phyloP scores from a whole-genome alignment of 2,329 filamentous ascomycete species.

The Trichoderma sp. region DNA sequence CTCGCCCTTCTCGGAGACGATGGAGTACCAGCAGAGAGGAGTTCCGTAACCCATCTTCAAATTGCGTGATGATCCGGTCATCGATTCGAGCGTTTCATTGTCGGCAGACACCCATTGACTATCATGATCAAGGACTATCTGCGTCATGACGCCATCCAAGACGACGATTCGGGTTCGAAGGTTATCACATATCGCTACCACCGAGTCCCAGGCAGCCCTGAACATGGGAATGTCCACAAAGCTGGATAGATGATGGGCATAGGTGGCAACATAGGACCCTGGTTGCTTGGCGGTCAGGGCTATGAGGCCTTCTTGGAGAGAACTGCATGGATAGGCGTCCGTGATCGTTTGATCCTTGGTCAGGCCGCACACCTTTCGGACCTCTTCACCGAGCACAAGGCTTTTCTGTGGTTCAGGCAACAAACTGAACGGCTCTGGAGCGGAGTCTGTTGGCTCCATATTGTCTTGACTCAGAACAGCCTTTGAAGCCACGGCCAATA shows the following conservation, averaged over 20 bases:
- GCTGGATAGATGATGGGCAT: constrained; percentile 4
- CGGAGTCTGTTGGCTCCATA: neutral
- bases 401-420: neutral
- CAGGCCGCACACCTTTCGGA: neutral
- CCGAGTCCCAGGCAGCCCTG: constrained; percentile 29
- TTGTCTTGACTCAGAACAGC: neutral
- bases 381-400: neutral
- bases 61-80: neutral
- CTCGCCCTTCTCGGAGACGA: constrained; percentile 3
- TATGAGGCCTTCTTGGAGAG: constrained; percentile 31
- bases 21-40: constrained; percentile 8
- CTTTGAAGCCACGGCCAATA: constrained; percentile 9
- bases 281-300: constrained; percentile 27
- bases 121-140: constrained; percentile 13
- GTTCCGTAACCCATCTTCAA: constrained; percentile 16
- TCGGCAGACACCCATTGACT: constrained; percentile 1
- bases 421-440: constrained; percentile 2
- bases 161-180: constrained; percentile 30
- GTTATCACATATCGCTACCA: neutral
- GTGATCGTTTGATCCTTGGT: neutral
- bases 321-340: constrained; percentile 29
- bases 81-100: constrained; percentile 2
- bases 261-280: constrained; percentile 25
- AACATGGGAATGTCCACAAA: constrained; percentile 13
- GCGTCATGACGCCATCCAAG: constrained; percentile 4